These are phyloP conservation scores for Blastobotrys niveus DNA, from an alignment of 1,139 yeast genomes.

Conservation along the genomic window DNA sequence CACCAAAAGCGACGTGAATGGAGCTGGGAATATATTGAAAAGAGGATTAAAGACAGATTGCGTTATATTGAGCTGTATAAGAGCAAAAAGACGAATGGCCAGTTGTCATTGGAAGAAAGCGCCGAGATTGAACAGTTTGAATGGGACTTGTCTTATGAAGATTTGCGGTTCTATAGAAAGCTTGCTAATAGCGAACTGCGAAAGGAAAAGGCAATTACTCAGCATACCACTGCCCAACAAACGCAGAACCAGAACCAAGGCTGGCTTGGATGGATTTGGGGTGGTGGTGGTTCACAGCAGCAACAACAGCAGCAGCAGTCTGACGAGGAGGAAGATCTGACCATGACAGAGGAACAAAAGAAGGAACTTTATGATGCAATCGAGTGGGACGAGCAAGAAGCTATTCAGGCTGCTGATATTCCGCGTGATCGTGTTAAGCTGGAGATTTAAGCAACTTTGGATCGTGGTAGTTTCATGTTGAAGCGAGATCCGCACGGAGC, in stretches of 20 bases:
- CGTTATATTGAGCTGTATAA: constrained; percentile 69
- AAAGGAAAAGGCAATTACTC: constrained; percentile 39
- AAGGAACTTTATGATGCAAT: constrained; percentile 88
- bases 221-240: constrained; percentile 9
- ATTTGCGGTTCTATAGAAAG: constrained; percentile 77
- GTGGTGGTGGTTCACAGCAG: constrained; percentile 20
- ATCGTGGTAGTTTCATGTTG: constrained; percentile 72
- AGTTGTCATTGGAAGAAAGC: constrained; percentile 36
- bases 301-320: constrained; percentile 18
- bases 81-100: constrained; percentile 39
- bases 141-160: constrained; percentile 60
- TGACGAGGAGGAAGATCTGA: constrained; percentile 29
- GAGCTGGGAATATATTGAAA: constrained; percentile 81
- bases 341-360: constrained; percentile 42
- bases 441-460: constrained; percentile 61
- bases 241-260: constrained; percentile 20
- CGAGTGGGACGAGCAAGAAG: constrained; percentile 73
- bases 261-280: constrained; percentile 38
- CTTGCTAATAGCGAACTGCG: constrained; percentile 63
- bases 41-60: constrained; percentile 65
- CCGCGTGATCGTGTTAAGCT: constrained; percentile 70
- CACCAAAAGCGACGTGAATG: constrained; percentile 75
- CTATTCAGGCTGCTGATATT: constrained; percentile 51
- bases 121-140: constrained; percentile 51
- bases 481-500: constrained; percentile 35